Evolutionary conservation across 768 basidiomycete species (phyloP), one percentile per base, ranked within the genome.

Genomic region (Pleurotus ostreatus): DNA sequence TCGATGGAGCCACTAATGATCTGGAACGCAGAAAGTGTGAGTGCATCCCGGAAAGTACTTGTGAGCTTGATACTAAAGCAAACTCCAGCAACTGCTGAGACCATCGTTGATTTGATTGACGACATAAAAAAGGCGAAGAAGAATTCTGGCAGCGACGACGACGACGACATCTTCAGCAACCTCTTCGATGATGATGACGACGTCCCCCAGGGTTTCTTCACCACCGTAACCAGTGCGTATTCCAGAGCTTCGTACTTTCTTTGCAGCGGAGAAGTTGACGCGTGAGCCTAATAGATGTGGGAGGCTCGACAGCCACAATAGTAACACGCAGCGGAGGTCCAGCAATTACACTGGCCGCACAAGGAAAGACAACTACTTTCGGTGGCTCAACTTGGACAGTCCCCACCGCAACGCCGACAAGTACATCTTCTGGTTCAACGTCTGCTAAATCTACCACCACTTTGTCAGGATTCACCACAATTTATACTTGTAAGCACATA

Each of bases 61-160:
- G 30, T 9, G 11, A 3, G 30, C 3, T 9, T 34, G 30, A 34
- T 9, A 9, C 30, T 34, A 9, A 34, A 9, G n/a, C 20, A 22
- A 53, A 40, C n/a, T 47, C 8, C 15, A 53, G 51, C 37, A 39
- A 53, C 51, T 2, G 37, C 51, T 16, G 51, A 53, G 13, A 38
- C 51, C 8, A 55, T 66, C 15, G 62, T 65, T n/a, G 63, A 65
- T 40, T 59, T 65, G 15, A 46, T 62, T 40, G 67, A 68, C 44
- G 62, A 62, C 30, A 61, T 55, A 15, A 44, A 60, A 51, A 62
- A 60, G 46, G 51, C 62, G 9, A 59, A 64, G 48, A 47, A 61
- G 18, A 62, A 30, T 11, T 22, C 39, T 20, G 51, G 38, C 37
- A 23, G 20, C 16, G 22, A 45, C n/a, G 54, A 55, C 40, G 54